Percentiles rank a stretch among this genome's conserved stretches.
Conservation (phyloP, 352 stramenopile genomes). For the Pythium myriotylum region DNA sequence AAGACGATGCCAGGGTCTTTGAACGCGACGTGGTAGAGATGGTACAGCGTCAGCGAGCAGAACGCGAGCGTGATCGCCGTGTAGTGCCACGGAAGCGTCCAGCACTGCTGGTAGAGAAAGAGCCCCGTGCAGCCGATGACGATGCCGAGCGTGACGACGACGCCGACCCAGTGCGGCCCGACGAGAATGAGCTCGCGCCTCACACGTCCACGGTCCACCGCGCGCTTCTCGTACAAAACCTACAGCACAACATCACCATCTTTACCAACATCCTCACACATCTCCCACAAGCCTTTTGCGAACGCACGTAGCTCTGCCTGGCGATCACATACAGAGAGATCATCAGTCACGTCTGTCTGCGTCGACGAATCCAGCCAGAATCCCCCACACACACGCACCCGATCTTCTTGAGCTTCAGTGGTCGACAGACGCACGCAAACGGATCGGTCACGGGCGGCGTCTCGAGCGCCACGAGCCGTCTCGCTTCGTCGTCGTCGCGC, state of each 20-base stretch:
- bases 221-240: slow-evolving; percentile 53
- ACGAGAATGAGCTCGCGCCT: slow-evolving; percentile 50
- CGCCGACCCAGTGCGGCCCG: slow-evolving; percentile 81
- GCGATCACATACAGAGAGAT: neutral
- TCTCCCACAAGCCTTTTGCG: too few relatives aligned
- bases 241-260: slow-evolving; percentile 18
- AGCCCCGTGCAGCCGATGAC: slow-evolving; percentile 58
- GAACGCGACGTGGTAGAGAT: slow-evolving; percentile 73
- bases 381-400: slow-evolving; percentile 22
- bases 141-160: slow-evolving; percentile 65
- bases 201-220: slow-evolving; percentile 29
- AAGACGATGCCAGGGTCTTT: slow-evolving; percentile 75
- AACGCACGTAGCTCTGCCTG: slow-evolving; percentile 33
- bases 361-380: neutral
- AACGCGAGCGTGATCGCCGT: slow-evolving; percentile 59
- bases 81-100: slow-evolving; percentile 53
- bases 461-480: slow-evolving; percentile 2
- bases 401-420: slow-evolving; percentile 54
- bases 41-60: slow-evolving; percentile 62
- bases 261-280: too few relatives aligned
- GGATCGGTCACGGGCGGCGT: slow-evolving; percentile 43
- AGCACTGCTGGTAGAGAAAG: slow-evolving; percentile 66
- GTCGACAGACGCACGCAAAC: slow-evolving; percentile 54
- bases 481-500: neutral
- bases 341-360: too few relatives aligned